A percentile compares a stretch with the other conserved stretches of the same genome.
phyloP scores from a whole-genome alignment of 768 basidiomycete species.

The Sporobolomyces pararoseus region DNA sequence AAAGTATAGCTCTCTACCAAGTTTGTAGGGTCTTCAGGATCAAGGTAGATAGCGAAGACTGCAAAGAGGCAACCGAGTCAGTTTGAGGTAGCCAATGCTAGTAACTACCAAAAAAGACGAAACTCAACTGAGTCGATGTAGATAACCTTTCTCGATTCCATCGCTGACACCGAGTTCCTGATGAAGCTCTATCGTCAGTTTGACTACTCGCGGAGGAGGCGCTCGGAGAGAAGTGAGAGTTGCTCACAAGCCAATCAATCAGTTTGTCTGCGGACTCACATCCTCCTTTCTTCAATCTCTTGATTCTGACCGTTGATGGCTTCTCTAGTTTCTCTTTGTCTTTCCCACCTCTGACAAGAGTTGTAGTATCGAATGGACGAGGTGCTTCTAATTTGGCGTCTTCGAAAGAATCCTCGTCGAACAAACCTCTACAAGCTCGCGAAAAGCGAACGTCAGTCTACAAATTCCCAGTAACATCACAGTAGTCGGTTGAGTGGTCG shows the following conservation, averaged over 20 bases:
- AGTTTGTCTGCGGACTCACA: constrained; percentile 79
- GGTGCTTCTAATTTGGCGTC: constrained; percentile 28
- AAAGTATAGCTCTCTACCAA: constrained; percentile 49
- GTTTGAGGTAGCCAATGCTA: neutral
- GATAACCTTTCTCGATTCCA: constrained; percentile 75
- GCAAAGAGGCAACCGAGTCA: neutral
- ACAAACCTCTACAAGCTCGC: constrained; percentile 31
- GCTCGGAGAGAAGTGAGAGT: constrained; percentile 21
- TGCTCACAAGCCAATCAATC: constrained; percentile 69
- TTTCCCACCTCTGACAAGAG: neutral
- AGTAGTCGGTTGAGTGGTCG: neutral
- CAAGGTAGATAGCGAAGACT: constrained; percentile 48
- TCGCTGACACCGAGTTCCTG: constrained; percentile 85
- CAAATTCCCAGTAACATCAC: neutral
- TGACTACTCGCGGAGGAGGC: too few species aligned
- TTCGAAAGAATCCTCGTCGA: constrained; percentile 37
- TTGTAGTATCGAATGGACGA: constrained; percentile 9
- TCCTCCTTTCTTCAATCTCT: constrained; percentile 67
- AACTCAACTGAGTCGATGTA: constrained; percentile 67
- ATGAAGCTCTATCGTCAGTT: neutral
- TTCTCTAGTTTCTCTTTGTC: constrained; percentile 16
- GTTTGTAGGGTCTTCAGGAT: constrained; percentile 81
- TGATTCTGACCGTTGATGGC: constrained; percentile 61
- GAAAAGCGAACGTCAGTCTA: neutral
- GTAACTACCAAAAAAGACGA: neutral